A percentile compares a stretch with the other conserved stretches of the same genome.
Evolutionary conservation across 352 stramenopile genomes (phyloP).

Genomic region (Globisporangium cystogenes): DNA sequence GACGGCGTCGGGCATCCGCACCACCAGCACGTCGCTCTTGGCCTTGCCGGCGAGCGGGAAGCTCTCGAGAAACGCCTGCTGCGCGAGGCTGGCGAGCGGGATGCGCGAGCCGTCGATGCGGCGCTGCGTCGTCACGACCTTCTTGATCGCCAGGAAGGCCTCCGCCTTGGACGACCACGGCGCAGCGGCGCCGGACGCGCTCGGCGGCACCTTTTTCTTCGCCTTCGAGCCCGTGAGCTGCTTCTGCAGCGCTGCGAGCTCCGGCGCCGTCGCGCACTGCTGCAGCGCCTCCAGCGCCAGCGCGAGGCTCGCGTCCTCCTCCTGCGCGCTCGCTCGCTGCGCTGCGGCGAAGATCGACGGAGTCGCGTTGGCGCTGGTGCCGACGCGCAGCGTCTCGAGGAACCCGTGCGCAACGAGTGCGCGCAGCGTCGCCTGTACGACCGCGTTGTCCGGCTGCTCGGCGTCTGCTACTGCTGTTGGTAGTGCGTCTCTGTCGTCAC

Average conservation of each 20-base stretch:
- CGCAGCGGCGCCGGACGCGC: not conserved
- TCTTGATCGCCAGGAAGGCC: conserved; percentile 33
- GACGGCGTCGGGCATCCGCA: conserved; percentile 33
- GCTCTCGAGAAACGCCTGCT: conserved; percentile 44
- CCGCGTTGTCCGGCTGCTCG: conserved; percentile 7
- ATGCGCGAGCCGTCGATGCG: conserved; percentile 71
- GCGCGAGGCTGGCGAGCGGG: conserved; percentile 50
- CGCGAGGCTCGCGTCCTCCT: conserved; percentile 8
- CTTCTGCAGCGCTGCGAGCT: conserved; percentile 45
- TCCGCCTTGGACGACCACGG: conserved; percentile 27
- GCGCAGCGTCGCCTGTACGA: conserved; percentile 8
- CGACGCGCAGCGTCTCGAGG: conserved; percentile 7
- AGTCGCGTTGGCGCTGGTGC: not conserved
- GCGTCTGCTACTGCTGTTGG: not conserved
- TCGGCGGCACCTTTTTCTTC: conserved; percentile 7
- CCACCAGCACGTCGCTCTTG: conserved; percentile 36
- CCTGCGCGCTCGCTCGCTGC: not conserved
- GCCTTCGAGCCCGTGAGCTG: conserved; percentile 50
- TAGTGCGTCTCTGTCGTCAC: not conserved
- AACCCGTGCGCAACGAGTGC: conserved; percentile 4
- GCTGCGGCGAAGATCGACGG: not conserved
- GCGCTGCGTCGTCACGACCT: conserved; percentile 49
- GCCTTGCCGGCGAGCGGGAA: conserved; percentile 30
- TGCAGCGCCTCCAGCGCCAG: conserved; percentile 47
- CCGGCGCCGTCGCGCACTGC: conserved; percentile 33